Evolutionary conservation across 345 rosid species (phyloP), one percentile per base, ranked within the genome.

Genomic region (Laguncularia racemosa): DNA sequence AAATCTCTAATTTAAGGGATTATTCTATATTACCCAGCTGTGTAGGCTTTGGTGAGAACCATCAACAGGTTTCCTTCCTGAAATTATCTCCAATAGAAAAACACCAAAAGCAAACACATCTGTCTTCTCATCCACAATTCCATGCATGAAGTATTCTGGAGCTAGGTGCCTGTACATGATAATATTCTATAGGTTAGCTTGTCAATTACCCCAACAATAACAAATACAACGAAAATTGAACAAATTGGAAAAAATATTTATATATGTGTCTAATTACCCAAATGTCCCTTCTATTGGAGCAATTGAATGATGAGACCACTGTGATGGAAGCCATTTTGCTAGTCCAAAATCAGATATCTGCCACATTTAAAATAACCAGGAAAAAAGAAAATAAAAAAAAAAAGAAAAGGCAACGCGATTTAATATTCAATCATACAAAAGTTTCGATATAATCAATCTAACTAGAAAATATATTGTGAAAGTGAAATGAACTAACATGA

Each of bases 251-350:
- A 33, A 33, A 33, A 6, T 33, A 6, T 33, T 33, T 33, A 33
- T 33, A 4, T 33, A 21, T 14, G 14, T 0, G 46, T 65, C 16
- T 20, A 46, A 58, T 54, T 67, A 67, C 99, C 99, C 99, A 68
- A 93, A 93, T 66, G 96, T 93, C 58, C 99, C 99, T 84, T 93
- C 99, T 57, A 93, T 93, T 17, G 97, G 99, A 62, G 85, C 95
- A 64, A 89, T 89, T 44, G 99, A 93, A 74, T 93, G 99, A 68
- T 93, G 99, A 76, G 89, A 76, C 97, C 97, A 93, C 65, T 89
- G 92, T 55, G 99, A 85, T 57, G 99, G 97, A 64, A 93, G 84
- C 99, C 97, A 93, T 69, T 93, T 93, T 61, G 99, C 99, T 50
- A 89, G 75, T 12, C 99, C 97, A 67, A 93, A 93, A 79, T 93